Percentiles rank a stretch among this genome's conserved stretches.
Evolutionary conservation across 1,139 yeast genomes (phyloP).

Genomic region (Pichia sp.): DNA sequence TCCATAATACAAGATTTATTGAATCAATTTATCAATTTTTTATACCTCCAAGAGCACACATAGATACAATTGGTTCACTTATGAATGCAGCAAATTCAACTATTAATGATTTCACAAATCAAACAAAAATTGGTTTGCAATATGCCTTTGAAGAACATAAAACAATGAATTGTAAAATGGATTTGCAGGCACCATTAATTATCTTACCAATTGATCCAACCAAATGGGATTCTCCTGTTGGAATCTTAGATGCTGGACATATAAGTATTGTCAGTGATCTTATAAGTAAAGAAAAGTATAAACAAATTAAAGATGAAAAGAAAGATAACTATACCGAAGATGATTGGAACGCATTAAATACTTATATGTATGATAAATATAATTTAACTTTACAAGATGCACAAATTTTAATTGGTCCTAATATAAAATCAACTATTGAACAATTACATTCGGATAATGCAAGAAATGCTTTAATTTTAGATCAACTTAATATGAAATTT

Average conservation of each 20-base stretch:
- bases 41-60: conserved; percentile 78
- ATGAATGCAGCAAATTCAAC: conserved; percentile 95
- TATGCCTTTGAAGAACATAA: conserved; percentile 93
- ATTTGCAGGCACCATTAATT: conserved; percentile 87
- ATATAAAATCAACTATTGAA: conserved; percentile 67
- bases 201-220: conserved; percentile 82
- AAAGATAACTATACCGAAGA: conserved; percentile 59
- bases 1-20: conserved; percentile 75
- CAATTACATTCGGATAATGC: conserved; percentile 49
- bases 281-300: conserved; percentile 63
- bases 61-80: conserved; percentile 85
- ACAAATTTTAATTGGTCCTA: conserved; percentile 81
- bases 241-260: conserved; percentile 94
- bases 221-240: conserved; percentile 80
- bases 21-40: conserved; percentile 72
- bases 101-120: conserved; percentile 82
- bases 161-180: conserved; percentile 76
- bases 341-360: conserved; percentile 67
- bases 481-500: conserved; percentile 68
- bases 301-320: conserved; percentile 61
- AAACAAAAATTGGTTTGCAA: conserved; percentile 87
- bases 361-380: conserved; percentile 86
- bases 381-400: conserved; percentile 75
- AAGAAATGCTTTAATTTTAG: conserved; percentile 57
- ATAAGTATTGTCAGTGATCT: conserved; percentile 77